A percentile compares a stretch with the other conserved stretches of the same genome.
Evolutionary conservation across 2,329 filamentous ascomycete species (phyloP).

Genomic region (Diaporthe sp.): DNA sequence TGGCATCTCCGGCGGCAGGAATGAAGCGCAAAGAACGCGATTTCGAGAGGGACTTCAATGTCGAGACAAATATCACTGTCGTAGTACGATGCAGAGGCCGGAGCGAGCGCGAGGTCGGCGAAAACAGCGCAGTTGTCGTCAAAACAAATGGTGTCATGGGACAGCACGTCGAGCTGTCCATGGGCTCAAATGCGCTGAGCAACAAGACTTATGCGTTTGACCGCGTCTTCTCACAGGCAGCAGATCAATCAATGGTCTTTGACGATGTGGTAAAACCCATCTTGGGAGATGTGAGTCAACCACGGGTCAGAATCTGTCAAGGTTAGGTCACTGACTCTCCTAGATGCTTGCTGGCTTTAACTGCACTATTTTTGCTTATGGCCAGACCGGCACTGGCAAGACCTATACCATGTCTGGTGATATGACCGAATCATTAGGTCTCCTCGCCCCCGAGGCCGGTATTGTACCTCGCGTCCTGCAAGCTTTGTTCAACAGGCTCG

Average conservation of each 20-base stretch:
- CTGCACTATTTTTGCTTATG: slow-evolving; percentile 98
- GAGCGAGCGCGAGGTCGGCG: slow-evolving; percentile 90
- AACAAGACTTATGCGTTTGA: slow-evolving; percentile 98
- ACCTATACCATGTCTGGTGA: slow-evolving; percentile 99
- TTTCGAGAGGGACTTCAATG: slow-evolving; percentile 74
- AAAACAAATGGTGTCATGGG: slow-evolving; percentile 90
- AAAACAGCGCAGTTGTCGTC: slow-evolving; percentile 95
- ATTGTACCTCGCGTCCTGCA: slow-evolving; percentile 95
- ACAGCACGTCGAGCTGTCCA: slow-evolving; percentile 85
- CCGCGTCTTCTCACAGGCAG: slow-evolving; percentile 94
- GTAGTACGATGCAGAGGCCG: slow-evolving; percentile 94
- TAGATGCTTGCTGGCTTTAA: slow-evolving; percentile 96
- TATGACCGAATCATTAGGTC: slow-evolving; percentile 87
- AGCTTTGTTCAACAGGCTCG: slow-evolving; percentile 86
- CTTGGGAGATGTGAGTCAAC: slow-evolving; percentile 79
- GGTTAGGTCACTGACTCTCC: slow-evolving; percentile 34
- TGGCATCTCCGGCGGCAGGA: slow-evolving; percentile 67
- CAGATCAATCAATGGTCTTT: slow-evolving; percentile 93
- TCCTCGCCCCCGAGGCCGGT: slow-evolving; percentile 90
- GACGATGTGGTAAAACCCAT: slow-evolving; percentile 96
- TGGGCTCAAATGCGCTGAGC: slow-evolving; percentile 91
- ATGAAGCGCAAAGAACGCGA: slow-evolving; percentile 90
- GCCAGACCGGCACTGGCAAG: slow-evolving; percentile 97
- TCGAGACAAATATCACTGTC: slow-evolving; percentile 97
- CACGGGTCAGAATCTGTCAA: not conserved